phyloP scores from a whole-genome alignment of 2,329 filamentous ascomycete species.

The Alternaria ventricosa region DNA sequence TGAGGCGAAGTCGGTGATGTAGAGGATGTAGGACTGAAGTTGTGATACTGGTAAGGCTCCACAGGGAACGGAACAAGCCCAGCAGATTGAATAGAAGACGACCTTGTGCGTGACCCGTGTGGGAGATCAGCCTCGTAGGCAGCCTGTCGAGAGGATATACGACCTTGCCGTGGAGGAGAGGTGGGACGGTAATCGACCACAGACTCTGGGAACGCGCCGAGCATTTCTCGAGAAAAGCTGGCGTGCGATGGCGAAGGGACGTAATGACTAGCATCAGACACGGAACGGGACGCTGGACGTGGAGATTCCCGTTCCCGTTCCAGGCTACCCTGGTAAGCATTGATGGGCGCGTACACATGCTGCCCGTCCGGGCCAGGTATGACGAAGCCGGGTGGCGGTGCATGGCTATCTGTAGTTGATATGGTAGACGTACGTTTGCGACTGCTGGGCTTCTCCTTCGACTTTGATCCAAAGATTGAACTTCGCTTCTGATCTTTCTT shows the following conservation, averaged over 20 bases:
- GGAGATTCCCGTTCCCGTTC: constrained; percentile 42
- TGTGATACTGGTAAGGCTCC: constrained; percentile 44
- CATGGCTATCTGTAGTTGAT: constrained; percentile 21
- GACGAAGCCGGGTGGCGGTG: constrained; percentile 56
- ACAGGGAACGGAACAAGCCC: constrained; percentile 40
- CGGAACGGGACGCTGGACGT: constrained; percentile 54
- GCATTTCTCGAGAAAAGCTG: constrained; percentile 39
- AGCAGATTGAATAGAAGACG: constrained; percentile 30
- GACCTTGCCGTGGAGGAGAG: constrained; percentile 27
- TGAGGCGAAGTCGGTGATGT: constrained; percentile 33
- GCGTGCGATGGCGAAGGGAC: constrained; percentile 40
- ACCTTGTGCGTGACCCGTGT: constrained; percentile 20
- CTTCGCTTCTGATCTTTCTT: constrained; percentile 42
- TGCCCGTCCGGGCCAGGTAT: constrained; percentile 57
- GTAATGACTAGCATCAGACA: constrained; percentile 39
- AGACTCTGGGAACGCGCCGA: constrained; percentile 51
- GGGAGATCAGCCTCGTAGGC: constrained; percentile 19
- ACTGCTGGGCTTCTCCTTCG: constrained; percentile 40
- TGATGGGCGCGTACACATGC: constrained; percentile 54
- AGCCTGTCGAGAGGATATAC: constrained; percentile 27
- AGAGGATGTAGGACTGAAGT: constrained; percentile 33
- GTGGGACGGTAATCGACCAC: constrained; percentile 28
- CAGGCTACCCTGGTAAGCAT: constrained; percentile 48
- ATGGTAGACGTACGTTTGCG: constrained; percentile 37
- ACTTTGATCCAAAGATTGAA: constrained; percentile 39